These are phyloP conservation scores for Magnolia officinalis DNA, from an alignment of 164 flowering plant genomes.

Conservation along the genomic window DNA sequence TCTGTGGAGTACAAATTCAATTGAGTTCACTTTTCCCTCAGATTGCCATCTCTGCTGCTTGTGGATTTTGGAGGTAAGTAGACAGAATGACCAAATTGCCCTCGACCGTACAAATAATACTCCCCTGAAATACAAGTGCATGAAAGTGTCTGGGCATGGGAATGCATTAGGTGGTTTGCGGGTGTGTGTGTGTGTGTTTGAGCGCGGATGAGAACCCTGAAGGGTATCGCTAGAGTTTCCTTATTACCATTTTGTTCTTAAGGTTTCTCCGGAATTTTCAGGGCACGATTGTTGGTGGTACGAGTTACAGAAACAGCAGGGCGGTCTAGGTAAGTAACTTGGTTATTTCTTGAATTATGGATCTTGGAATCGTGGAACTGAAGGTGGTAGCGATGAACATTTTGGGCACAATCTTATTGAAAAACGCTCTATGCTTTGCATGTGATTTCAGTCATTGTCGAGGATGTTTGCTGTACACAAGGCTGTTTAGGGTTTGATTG, in stretches of 20 bases:
- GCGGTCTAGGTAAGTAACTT: conserved; percentile 32
- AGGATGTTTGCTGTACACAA: not conserved
- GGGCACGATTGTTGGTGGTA: conserved; percentile 30
- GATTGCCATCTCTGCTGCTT: not conserved
- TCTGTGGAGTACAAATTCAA: not conserved
- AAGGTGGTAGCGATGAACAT: not conserved
- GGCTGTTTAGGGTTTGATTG: no score
- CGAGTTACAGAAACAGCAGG: conserved; percentile 19
- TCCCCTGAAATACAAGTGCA: not conserved
- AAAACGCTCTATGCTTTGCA: not conserved
- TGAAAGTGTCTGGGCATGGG: conserved; percentile 1
- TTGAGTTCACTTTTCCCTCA: not conserved
- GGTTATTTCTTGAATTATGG: not conserved
- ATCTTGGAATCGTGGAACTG: not conserved
- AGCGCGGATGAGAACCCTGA: not conserved
- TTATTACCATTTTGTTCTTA: conserved; percentile 18
- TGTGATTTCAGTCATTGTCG: not conserved
- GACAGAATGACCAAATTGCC: not conserved
- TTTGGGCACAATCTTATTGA: not conserved
- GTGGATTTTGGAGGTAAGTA: not conserved
- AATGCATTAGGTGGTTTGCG: not conserved
- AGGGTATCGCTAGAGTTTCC: conserved; percentile 9
- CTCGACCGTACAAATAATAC: not conserved
- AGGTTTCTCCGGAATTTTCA: conserved; percentile 37
- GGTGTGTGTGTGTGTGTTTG: not conserved